These are phyloP conservation scores for Scleroderma bovista DNA, from an alignment of 768 basidiomycete genomes.

Conservation along the genomic window DNA sequence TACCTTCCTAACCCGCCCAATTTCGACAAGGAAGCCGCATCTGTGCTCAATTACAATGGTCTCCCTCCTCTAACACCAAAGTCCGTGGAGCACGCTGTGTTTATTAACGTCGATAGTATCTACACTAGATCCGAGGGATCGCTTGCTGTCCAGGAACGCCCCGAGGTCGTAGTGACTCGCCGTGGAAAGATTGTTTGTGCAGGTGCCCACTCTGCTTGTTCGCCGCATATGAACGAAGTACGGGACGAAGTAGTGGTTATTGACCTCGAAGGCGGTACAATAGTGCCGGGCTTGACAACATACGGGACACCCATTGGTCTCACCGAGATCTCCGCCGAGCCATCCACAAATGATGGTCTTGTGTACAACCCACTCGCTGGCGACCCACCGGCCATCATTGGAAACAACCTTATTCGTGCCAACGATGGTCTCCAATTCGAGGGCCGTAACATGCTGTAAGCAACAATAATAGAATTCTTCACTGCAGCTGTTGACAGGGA, in stretches of 20 bases:
- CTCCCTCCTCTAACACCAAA: slow-evolving; percentile 60
- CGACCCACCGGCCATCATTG: slow-evolving; percentile 44
- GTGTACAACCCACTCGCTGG: slow-evolving; percentile 49
- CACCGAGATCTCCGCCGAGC: slow-evolving; percentile 61
- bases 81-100: slow-evolving; percentile 40
- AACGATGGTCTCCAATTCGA: slow-evolving; percentile 69
- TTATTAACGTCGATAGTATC: slow-evolving; percentile 57
- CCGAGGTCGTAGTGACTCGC: slow-evolving; percentile 34
- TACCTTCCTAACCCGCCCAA: slow-evolving; percentile 54
- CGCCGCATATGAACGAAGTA: slow-evolving; percentile 10
- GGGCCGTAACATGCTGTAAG: slow-evolving; percentile 67
- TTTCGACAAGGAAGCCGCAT: slow-evolving; percentile 62
- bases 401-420: slow-evolving; percentile 55
- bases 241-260: slow-evolving; percentile 32
- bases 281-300: slow-evolving; percentile 63
- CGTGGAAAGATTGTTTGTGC: slow-evolving; percentile 49
- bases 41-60: slow-evolving; percentile 62
- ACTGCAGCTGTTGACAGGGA: neutral
- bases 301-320: slow-evolving; percentile 71
- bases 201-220: slow-evolving; percentile 32
- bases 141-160: slow-evolving; percentile 21
- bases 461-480: slow-evolving; percentile 8
- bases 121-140: slow-evolving; percentile 27
- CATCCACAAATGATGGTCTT: slow-evolving; percentile 64
- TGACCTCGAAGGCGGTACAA: slow-evolving; percentile 67